Evolutionary conservation across 495 filamentous ascomycete genomes (phyloP).

Genomic region (Melanomma pulvis-pyrius): DNA sequence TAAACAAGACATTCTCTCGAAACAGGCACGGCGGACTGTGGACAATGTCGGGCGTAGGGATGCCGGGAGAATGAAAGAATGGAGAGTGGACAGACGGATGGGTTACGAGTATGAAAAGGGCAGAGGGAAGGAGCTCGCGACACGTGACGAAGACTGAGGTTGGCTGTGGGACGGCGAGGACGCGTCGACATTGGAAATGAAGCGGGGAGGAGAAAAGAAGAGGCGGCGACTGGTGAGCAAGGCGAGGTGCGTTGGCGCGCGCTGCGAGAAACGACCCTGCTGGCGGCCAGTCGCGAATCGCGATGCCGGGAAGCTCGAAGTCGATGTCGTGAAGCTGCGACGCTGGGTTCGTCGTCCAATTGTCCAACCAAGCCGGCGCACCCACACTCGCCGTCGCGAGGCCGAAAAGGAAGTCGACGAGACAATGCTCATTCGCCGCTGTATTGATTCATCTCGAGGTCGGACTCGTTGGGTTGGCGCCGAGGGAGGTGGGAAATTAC

Average conservation of each 20-base stretch:
- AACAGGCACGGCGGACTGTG: background rate
- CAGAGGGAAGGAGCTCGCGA: background rate
- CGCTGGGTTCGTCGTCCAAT: background rate
- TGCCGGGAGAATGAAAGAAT: background rate
- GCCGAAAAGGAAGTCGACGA: background rate
- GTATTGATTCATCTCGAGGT: constrained; percentile 16
- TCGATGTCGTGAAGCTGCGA: background rate
- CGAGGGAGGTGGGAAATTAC: constrained; percentile 29
- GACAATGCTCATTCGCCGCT: constrained; percentile 28
- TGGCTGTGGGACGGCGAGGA: background rate
- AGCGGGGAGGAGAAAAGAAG: background rate
- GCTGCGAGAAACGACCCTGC: background rate
- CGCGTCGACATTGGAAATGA: background rate
- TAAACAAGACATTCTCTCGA: too few species aligned
- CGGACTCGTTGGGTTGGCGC: constrained; percentile 4
- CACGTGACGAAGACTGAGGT: background rate
- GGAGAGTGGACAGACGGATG: background rate
- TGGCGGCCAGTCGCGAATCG: background rate
- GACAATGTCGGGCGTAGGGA: background rate
- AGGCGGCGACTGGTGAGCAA: background rate
- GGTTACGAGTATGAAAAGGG: background rate
- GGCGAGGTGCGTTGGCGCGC: background rate
- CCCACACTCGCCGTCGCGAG: background rate
- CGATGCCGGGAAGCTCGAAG: background rate
- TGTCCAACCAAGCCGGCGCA: background rate